A percentile compares a stretch with the other conserved stretches of the same genome.
These are phyloP conservation scores for Amaranthus tricolor DNA, from an alignment of 179 eudicot genomes.

Conservation along the genomic window DNA sequence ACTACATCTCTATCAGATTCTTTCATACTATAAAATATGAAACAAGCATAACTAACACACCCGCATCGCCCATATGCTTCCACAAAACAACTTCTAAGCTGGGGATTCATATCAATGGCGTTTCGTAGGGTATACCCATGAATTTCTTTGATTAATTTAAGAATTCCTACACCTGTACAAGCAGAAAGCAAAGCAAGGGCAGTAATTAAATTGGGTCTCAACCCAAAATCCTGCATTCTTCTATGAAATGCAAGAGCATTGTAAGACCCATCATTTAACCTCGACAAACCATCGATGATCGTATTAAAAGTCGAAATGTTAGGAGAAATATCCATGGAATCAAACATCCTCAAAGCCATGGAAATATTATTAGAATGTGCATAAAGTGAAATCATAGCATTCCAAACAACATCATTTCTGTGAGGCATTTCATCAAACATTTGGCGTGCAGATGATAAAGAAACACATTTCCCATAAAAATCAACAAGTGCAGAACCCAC, in stretches of 20 bases:
- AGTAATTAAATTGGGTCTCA: slow-evolving; percentile 53
- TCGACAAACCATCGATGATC: slow-evolving; percentile 44
- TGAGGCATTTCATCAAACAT: slow-evolving; percentile 37
- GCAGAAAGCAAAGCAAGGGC: slow-evolving; percentile 54
- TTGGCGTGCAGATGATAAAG: slow-evolving; percentile 28
- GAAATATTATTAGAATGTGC: slow-evolving; percentile 32
- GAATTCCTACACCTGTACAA: slow-evolving; percentile 39
- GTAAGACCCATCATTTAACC: slow-evolving; percentile 34
- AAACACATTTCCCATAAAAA: slow-evolving; percentile 39
- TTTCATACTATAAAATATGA: slow-evolving; percentile 40
- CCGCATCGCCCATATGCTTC: slow-evolving; percentile 70
- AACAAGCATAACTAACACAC: slow-evolving; percentile 35
- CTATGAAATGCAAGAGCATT: slow-evolving; percentile 49
- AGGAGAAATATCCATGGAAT: slow-evolving; percentile 45
- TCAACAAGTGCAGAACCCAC: slow-evolving; percentile 46
- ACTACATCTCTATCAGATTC: slow-evolving; percentile 66
- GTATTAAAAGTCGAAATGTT: slow-evolving; percentile 52
- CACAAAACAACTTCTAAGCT: slow-evolving; percentile 59
- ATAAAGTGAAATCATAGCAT: slow-evolving; percentile 36
- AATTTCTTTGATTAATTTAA: slow-evolving; percentile 49
- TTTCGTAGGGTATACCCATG: slow-evolving; percentile 50
- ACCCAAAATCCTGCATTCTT: slow-evolving; percentile 36
- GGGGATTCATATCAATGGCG: slow-evolving; percentile 37
- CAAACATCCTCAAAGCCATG: slow-evolving; percentile 46
- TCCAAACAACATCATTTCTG: slow-evolving; percentile 39